Percentiles rank a stretch among this genome's conserved stretches.
These are phyloP conservation scores for Penicillium sp. DNA, from an alignment of 2,329 filamentous ascomycete genomes.

Conservation along the genomic window DNA sequence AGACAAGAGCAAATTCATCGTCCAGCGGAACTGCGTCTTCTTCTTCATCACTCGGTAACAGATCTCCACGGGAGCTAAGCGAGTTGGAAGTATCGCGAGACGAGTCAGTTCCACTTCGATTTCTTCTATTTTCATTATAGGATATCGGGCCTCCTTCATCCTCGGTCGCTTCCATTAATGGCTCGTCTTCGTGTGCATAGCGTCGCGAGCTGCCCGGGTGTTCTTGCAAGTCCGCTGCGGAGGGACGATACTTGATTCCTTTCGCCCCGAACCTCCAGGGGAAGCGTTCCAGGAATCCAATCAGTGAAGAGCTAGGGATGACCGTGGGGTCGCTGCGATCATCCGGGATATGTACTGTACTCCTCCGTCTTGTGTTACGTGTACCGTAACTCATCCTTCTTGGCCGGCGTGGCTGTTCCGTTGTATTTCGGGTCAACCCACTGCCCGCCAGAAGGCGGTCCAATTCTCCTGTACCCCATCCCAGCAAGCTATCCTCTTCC, in stretches of 20 bases:
- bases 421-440: slow-evolving; percentile 40
- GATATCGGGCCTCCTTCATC: slow-evolving; percentile 36
- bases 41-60: slow-evolving; percentile 89
- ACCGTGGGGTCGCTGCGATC: slow-evolving; percentile 71
- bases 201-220: slow-evolving; percentile 63
- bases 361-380: slow-evolving; percentile 61
- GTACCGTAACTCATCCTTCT: slow-evolving; percentile 89
- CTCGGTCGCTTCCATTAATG: slow-evolving; percentile 66
- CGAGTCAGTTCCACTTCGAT: slow-evolving; percentile 74
- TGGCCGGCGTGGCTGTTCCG: slow-evolving; percentile 69
- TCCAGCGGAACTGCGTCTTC: slow-evolving; percentile 92
- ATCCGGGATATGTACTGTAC: slow-evolving; percentile 50
- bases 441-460: slow-evolving; percentile 77
- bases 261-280: slow-evolving; percentile 81
- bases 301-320: slow-evolving; percentile 81
- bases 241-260: slow-evolving; percentile 83
- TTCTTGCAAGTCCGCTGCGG: slow-evolving; percentile 85
- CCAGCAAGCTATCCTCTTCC: slow-evolving; percentile 60
- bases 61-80: slow-evolving; percentile 80
- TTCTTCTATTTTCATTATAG: slow-evolving; percentile 31
- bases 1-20: slow-evolving; percentile 84
- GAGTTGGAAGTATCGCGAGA: slow-evolving; percentile 84
- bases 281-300: slow-evolving; percentile 80
- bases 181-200: slow-evolving; percentile 62
- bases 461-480: slow-evolving; percentile 82